Conservation (phyloP, 768 basidiomycete genomes). For the Auricularia cornea region DNA sequence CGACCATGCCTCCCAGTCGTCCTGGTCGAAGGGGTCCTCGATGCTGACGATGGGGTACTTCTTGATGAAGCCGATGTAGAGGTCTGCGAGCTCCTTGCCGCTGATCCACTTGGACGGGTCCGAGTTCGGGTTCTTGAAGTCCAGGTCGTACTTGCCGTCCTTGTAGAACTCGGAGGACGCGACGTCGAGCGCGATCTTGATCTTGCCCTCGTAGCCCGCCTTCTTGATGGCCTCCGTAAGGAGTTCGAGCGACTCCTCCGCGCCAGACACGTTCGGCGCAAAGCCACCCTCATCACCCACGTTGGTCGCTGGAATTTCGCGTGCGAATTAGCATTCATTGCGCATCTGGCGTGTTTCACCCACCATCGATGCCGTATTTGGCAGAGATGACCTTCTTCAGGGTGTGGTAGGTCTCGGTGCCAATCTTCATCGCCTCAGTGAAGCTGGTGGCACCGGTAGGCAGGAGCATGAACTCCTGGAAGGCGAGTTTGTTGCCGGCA, state of each 20-base stretch:
- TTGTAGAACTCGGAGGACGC: constrained; percentile 99
- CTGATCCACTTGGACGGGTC: constrained; percentile 95
- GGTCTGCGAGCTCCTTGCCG: constrained; percentile 83
- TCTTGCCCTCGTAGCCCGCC: constrained; percentile 97
- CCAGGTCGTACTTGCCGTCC: constrained; percentile 98
- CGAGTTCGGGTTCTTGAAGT: constrained; percentile 99
- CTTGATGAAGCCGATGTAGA: constrained; percentile 78
- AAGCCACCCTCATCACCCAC: constrained; percentile 99
- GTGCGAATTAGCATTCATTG: not conserved
- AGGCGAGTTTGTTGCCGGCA: constrained; percentile 98
- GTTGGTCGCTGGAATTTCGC: constrained; percentile 66
- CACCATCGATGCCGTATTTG: constrained; percentile 98
- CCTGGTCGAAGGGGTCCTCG: constrained; percentile 99
- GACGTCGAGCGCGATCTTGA: constrained; percentile 97
- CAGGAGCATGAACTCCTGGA: constrained; percentile 99
- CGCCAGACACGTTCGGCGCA: constrained; percentile 94
- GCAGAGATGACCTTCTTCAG: constrained; percentile 98
- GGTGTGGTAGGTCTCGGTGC: constrained; percentile 95
- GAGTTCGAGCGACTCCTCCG: constrained; percentile 95
- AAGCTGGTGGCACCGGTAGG: constrained; percentile 89
- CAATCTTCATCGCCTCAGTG: constrained; percentile 97
- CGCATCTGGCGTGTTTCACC: constrained; percentile 14
- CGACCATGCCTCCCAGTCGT: constrained; percentile 98
- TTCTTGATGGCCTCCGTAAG: constrained; percentile 93
- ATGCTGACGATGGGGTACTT: constrained; percentile 95